Evolutionary conservation across 1,284 basidiomycete genomes (phyloP).

Genomic region (Fomitopsis betulina): DNA sequence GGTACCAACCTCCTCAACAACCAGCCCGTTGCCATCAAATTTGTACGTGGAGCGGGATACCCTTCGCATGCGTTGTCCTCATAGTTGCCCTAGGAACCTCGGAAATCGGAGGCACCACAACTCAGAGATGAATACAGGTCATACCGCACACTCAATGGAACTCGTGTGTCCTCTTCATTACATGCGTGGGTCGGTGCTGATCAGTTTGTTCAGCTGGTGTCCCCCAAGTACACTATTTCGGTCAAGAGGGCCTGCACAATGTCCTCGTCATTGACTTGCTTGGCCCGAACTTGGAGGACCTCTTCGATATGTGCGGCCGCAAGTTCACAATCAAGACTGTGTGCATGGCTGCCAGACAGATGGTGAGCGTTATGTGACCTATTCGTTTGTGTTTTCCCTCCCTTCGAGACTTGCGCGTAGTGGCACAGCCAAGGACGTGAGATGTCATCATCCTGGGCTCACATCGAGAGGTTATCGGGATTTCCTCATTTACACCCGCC

Average conservation of each 20-base stretch:
- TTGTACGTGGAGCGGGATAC: constrained; percentile 51
- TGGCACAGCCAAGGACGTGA: background rate
- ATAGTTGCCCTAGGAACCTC: constrained; percentile 71
- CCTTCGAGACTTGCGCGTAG: background rate
- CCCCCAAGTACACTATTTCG: constrained; percentile 98
- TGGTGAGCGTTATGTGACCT: constrained; percentile 55
- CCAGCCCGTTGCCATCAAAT: constrained; percentile 97
- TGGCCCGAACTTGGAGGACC: constrained; percentile 93
- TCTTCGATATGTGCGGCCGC: constrained; percentile 98
- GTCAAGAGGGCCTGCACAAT: constrained; percentile 97
- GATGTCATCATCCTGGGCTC: background rate
- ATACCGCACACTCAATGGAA: constrained; percentile 93
- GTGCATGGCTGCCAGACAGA: constrained; percentile 98
- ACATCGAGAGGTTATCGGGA: too few species aligned
- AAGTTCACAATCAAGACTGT: constrained; percentile 98
- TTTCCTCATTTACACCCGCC: too few species aligned
- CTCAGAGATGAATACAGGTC: constrained; percentile 96
- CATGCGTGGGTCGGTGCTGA: background rate
- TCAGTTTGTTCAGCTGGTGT: constrained; percentile 64
- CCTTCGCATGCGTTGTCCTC: background rate
- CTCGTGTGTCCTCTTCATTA: constrained; percentile 55
- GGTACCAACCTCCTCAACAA: constrained; percentile 87
- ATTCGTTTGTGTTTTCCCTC: background rate
- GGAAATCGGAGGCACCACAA: constrained; percentile 98
- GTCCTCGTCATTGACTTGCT: constrained; percentile 95